Percentiles rank a stretch among this genome's conserved stretches.
These are phyloP conservation scores for Canavalia ensiformis DNA, from an alignment of 306 rosid species.

Conservation along the genomic window DNA sequence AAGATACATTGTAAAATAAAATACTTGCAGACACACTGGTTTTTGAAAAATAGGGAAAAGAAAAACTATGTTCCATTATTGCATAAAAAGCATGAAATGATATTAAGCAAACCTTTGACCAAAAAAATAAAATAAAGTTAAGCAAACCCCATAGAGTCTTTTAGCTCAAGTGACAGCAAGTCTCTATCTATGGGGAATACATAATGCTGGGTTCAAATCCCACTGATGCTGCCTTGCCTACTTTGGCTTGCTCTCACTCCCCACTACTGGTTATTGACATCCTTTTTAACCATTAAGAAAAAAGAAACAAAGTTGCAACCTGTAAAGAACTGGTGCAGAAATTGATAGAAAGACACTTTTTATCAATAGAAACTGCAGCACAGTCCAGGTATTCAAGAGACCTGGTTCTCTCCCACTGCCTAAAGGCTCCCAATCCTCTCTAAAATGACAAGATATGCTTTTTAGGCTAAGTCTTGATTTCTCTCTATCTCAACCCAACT, in stretches of 20 bases:
- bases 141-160: conserved; percentile 7
- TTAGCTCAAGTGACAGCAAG: not conserved
- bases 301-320: not conserved
- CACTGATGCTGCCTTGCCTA: conserved; percentile 5
- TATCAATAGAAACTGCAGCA: no score
- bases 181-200: not conserved
- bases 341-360: no score
- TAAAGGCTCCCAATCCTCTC: no score
- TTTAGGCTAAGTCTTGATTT: no score
- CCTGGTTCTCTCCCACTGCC: no score
- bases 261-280: not conserved
- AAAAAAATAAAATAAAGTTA: no score
- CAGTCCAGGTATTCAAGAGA: no score
- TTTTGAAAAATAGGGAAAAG: not conserved
- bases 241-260: conserved; percentile 3
- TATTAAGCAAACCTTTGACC: not conserved
- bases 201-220: not conserved
- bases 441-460: no score
- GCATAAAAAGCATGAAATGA: not conserved
- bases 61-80: not conserved
- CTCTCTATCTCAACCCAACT: no score
- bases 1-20: not conserved
- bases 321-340: no score
- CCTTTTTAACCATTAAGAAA: not conserved
- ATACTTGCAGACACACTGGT: not conserved